A percentile compares a stretch with the other conserved stretches of the same genome.
Evolutionary conservation across 2,329 filamentous ascomycete genomes (phyloP).

Genomic region (Penicillium sp.): DNA sequence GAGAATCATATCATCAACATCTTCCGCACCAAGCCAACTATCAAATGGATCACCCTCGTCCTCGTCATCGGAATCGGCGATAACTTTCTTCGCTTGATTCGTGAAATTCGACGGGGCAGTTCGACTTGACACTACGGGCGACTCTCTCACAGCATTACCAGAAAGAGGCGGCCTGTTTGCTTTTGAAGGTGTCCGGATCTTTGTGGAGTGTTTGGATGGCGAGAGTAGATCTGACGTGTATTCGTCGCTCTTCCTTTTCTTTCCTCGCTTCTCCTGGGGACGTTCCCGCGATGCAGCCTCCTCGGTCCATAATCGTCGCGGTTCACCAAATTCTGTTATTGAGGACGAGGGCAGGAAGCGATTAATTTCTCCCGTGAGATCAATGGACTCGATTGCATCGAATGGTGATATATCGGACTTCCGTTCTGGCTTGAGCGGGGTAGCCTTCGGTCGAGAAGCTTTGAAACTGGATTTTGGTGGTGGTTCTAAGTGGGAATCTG

Average conservation of each 20-base stretch:
- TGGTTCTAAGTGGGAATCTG: conserved; percentile 23
- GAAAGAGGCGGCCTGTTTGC: conserved; percentile 7
- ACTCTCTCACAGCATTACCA: conserved; percentile 1
- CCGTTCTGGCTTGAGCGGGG: conserved; percentile 25
- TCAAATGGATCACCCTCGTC: conserved; percentile 39
- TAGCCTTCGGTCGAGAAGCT: conserved; percentile 17
- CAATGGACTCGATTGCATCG: conserved; percentile 49
- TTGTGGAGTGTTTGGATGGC: conserved; percentile 33
- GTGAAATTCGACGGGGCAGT: conserved; percentile 10
- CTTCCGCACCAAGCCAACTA: conserved; percentile 27
- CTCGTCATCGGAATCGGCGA: conserved; percentile 35
- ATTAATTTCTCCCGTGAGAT: conserved; percentile 47
- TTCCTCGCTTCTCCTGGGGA: conserved; percentile 44
- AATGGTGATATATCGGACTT: conserved; percentile 26
- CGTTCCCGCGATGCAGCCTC: conserved; percentile 44
- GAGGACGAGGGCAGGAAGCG: conserved; percentile 42
- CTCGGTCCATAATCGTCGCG: conserved; percentile 49
- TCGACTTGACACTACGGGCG: conserved; percentile 6
- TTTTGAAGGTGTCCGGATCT: conserved; percentile 28
- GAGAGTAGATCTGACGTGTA: conserved; percentile 44
- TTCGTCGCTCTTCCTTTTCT: conserved; percentile 56
- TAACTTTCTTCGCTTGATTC: conserved; percentile 23
- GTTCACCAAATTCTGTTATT: conserved; percentile 45
- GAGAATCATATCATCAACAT: conserved; percentile 22
- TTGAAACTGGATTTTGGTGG: conserved; percentile 23